Evolutionary conservation across 2,329 filamentous ascomycete species (phyloP).

Genomic region (Plenodomus biglobosus): DNA sequence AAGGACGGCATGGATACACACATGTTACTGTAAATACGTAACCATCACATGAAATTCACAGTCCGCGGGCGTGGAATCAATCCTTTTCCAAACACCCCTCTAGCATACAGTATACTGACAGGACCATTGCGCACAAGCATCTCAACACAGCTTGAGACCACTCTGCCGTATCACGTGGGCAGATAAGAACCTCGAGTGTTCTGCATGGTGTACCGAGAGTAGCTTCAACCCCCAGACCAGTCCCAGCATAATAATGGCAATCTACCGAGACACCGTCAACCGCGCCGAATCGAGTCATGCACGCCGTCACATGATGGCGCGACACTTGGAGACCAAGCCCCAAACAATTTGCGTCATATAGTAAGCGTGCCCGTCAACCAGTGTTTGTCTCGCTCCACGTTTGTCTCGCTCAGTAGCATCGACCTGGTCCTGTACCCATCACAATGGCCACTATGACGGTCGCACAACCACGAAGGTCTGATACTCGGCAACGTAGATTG

Average conservation of each 20-base stretch:
- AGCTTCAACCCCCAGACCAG: not conserved
- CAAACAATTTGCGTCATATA: conserved; percentile 8
- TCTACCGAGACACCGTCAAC: not conserved
- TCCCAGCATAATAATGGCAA: not conserved
- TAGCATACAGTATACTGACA: too few relatives aligned
- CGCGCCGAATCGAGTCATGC: not conserved
- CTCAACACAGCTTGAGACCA: too few relatives aligned
- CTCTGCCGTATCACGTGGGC: too few relatives aligned
- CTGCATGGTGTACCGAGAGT: too few relatives aligned
- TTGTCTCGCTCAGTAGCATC: conserved; percentile 1
- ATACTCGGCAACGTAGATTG: conserved; percentile 18
- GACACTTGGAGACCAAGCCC: conserved; percentile 1
- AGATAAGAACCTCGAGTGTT: too few relatives aligned
- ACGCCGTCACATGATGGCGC: conserved; percentile 1
- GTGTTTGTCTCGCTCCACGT: conserved; percentile 1
- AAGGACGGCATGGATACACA: too few relatives aligned
- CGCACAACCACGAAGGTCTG: conserved; percentile 7
- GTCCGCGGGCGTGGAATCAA: too few relatives aligned
- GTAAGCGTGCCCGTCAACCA: conserved; percentile 6
- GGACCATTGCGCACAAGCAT: too few relatives aligned
- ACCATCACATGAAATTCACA: too few relatives aligned
- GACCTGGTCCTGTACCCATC: not conserved
- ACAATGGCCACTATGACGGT: conserved; percentile 10
- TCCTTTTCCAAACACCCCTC: too few relatives aligned
- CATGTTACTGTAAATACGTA: too few relatives aligned